Conservation (phyloP, 116 monocot genomes). For the Papilionanthe hybrid region DNA sequence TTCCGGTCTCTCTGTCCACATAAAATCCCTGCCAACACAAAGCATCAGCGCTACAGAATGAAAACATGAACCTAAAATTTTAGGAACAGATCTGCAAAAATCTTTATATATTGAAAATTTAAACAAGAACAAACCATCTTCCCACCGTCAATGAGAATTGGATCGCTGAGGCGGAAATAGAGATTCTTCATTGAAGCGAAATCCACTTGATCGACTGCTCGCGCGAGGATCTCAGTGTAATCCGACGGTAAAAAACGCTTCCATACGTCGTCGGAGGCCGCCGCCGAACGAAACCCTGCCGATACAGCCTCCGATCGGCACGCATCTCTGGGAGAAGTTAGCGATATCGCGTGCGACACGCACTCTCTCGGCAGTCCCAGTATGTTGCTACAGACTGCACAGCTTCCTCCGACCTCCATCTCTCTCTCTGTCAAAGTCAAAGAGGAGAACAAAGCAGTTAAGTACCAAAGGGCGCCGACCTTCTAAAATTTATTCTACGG, state of each 20-base stretch:
- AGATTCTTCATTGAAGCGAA: slow-evolving; percentile 27
- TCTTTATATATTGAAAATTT: not conserved
- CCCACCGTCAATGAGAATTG: slow-evolving; percentile 40
- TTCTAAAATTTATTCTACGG: too few species aligned
- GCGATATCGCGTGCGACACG: slow-evolving; percentile 34
- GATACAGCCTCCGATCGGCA: slow-evolving; percentile 33
- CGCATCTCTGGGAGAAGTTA: slow-evolving; percentile 36
- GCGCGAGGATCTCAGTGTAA: slow-evolving; percentile 16
- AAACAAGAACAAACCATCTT: slow-evolving; percentile 10
- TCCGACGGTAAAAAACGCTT: slow-evolving; percentile 42
- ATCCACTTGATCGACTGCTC: slow-evolving; percentile 18
- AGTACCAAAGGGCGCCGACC: too few species aligned
- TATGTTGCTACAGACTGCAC: not conserved
- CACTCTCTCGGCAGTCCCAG: slow-evolving; percentile 35
- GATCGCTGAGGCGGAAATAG: slow-evolving; percentile 31
- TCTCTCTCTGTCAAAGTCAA: too few species aligned
- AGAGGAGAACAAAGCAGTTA: too few species aligned
- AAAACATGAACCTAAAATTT: not conserved
- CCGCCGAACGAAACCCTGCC: slow-evolving; percentile 32
- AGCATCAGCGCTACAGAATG: not conserved
- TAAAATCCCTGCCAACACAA: slow-evolving; percentile 37
- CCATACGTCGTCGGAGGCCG: slow-evolving; percentile 44
- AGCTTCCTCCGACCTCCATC: not conserved
- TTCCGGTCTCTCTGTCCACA: slow-evolving; percentile 55
- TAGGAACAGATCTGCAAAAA: not conserved